These are phyloP conservation scores for Penicillium argentinense DNA, from an alignment of 495 filamentous ascomycete genomes.

Conservation along the genomic window DNA sequence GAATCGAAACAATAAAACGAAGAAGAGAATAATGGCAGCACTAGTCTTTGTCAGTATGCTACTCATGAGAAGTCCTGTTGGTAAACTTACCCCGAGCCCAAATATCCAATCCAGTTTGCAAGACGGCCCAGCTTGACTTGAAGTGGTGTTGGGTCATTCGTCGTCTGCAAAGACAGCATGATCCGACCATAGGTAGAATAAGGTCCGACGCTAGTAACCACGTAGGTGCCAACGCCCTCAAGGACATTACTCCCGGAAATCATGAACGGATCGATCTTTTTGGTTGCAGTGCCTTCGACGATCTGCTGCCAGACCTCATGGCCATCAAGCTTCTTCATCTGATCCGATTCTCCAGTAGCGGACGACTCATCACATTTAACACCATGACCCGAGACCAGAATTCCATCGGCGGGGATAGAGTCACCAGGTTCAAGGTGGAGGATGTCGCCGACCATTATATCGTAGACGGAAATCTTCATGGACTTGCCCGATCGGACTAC, in stretches of 20 bases:
- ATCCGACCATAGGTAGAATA: constrained; percentile 67
- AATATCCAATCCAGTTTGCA: constrained; percentile 63
- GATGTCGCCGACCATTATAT: constrained; percentile 71
- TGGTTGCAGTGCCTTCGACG: constrained; percentile 51
- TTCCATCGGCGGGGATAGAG: constrained; percentile 62
- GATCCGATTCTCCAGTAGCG: constrained; percentile 68
- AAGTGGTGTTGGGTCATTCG: constrained; percentile 62
- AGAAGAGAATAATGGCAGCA: constrained; percentile 61
- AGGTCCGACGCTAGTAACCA: constrained; percentile 63
- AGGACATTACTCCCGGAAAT: constrained; percentile 64
- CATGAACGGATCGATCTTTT: constrained; percentile 64
- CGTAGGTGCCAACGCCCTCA: constrained; percentile 63
- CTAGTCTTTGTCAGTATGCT: constrained; percentile 19
- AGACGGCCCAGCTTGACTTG: constrained; percentile 62
- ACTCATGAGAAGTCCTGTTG: not conserved
- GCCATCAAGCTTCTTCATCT: constrained; percentile 61
- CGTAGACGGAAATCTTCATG: constrained; percentile 66
- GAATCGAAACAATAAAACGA: constrained; percentile 63
- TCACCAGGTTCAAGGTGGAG: constrained; percentile 74
- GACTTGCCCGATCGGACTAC: constrained; percentile 75
- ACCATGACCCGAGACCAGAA: constrained; percentile 61
- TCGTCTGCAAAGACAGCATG: constrained; percentile 60
- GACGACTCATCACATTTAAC: constrained; percentile 70
- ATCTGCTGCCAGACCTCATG: constrained; percentile 60
- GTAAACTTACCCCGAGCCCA: constrained; percentile 43